Evolutionary conservation across 2,329 filamentous ascomycete genomes (phyloP), one percentile per base, ranked within the genome.

Genomic region (Phaeosphaeria sp.): DNA sequence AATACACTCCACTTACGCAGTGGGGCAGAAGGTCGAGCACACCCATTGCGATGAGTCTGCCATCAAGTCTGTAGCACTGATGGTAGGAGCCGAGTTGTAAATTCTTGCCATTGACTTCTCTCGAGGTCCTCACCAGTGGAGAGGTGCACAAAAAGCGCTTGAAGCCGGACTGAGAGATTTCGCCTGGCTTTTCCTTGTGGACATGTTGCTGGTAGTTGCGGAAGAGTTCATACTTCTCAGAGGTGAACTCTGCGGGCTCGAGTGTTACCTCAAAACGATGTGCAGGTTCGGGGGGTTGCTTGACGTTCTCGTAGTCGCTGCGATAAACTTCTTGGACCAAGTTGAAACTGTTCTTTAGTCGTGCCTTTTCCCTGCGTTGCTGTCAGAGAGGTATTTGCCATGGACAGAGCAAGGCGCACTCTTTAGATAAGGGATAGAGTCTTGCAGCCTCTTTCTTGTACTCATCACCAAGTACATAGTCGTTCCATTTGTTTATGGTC

Each of bases 1-100:
- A 92, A 77, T 95, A 95, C 11, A 95, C 91, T 4, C 89, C 89
- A 67, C 90, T 93, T 50, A 95, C 89, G 64, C 87, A 89, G 56
- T 91, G 81, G 0, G 91, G 91, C 1, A 95, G 80, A 9, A 95
- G 81, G 71, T 95, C 91, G 5, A 95, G 79, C 1, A 95, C 89
- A 0, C 89, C 89, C 62, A 95, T 84, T 1, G 91, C 91, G 22
- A 94, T 86, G 15, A 95, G 81, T 50, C 86, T 83, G 21, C 90
- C 91, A 69, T 95, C 90, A 2, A 95, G 80, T 27, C 91, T 84
- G 72, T 93, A 94, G 78, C 90, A 93, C 72, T 94, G 91, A 68
- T 95, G 91, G 67, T 87, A 94, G 1, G 90, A 92, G 17, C 91
- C 91, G 0, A 93, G 77, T 46, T 83, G 82, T 57, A 83, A 80